Evolutionary conservation across 495 filamentous ascomycete species (phyloP).

Genomic region (Geopyxis carbonaria): DNA sequence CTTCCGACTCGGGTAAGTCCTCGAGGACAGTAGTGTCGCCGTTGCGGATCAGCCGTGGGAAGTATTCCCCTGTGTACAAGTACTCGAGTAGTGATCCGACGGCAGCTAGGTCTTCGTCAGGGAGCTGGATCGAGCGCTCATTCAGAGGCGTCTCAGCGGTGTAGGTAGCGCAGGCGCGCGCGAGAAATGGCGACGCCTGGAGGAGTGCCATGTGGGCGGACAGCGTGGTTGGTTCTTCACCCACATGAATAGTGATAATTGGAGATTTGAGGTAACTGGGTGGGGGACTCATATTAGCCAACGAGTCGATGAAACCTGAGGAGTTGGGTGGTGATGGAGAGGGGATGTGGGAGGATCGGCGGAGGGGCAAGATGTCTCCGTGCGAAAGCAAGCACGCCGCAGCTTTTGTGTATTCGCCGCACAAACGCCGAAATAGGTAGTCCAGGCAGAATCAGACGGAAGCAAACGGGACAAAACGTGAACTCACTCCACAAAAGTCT

Average conservation of each 20-base stretch:
- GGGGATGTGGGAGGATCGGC: background rate
- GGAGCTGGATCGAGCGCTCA: conserved; percentile 50
- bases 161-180: conserved; percentile 42
- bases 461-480: no score
- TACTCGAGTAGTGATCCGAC: conserved; percentile 80
- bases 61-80: conserved; percentile 85
- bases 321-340: background rate
- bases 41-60: conserved; percentile 39
- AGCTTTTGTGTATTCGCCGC: no score
- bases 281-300: conserved; percentile 25
- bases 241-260: conserved; percentile 60
- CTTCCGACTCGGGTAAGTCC: conserved; percentile 12
- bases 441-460: background rate
- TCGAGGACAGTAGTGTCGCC: conserved; percentile 18
- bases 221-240: conserved; percentile 45
- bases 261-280: conserved; percentile 59
- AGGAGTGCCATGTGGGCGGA: conserved; percentile 69
- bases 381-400: no score
- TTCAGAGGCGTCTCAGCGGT: conserved; percentile 35
- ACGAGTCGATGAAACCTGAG: conserved; percentile 1
- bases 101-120: conserved; percentile 57
- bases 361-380: no score
- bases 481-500: conserved; percentile 26
- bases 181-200: conserved; percentile 53
- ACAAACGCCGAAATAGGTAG: background rate